Base-by-base conservation (phyloP, 148 eudicot species). In the Polygonum maritimum region DNA sequence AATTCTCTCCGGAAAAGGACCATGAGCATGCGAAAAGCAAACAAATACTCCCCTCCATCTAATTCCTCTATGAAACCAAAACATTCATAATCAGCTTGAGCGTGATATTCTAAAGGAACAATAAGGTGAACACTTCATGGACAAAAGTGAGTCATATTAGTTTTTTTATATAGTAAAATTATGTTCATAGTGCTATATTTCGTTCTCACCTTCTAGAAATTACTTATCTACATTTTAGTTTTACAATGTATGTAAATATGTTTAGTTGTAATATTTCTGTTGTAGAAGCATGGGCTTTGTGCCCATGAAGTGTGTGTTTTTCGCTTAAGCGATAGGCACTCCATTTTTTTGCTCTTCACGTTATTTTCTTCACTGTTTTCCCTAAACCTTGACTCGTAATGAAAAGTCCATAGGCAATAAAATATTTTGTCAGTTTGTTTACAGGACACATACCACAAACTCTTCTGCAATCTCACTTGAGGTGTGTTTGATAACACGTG, bases 21-120 rank as follows among this genome's bases (percentile, higher is more conserved):
- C 98, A 94, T 94, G 83, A 94, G 83, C 98, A 94, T 94, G 75
- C 97, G 97, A 74, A 94, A 88, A 71, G 98, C 98, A 83, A 94
- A 94, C 71, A 94, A 80, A 81, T 94, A 94, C 80, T 94, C 89
- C 69, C 98, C 98, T 71, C 96, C 97, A 87, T 92, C 97, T 74
- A 94, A 76, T 40, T 90, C 97, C 89, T 92, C 98, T 94, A 88
- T 71, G 73, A 81, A 78, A 81, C 35, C 55, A 47, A 81, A 67
- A 55, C 49, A 48, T 18, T 45, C 75, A 33, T 57, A 72, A 71
- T 45, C 51, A 70, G 45, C 19, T 8, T 36, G 9, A 35, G 44
- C 5, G 9, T 6, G 19, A 38, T 1, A 26, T 35, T 67, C 21
- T 38, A 13, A 67, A 38, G 21, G 15, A 36, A 67, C 10, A 67